phyloP scores from a whole-genome alignment of 1,139 yeast genomes.

The Saccharomyces uvarum region DNA sequence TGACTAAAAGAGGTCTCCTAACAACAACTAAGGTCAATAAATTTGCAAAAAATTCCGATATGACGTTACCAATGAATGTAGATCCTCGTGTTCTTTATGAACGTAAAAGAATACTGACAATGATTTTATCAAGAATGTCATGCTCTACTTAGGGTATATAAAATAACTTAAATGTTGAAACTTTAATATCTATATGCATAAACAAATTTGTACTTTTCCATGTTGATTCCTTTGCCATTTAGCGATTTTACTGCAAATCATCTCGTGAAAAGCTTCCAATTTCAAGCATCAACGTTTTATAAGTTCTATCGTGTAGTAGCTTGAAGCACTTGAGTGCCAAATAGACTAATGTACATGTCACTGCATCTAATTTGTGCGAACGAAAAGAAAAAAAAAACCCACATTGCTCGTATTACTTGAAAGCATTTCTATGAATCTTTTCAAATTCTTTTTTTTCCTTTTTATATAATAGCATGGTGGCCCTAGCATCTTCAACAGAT shows the following conservation, averaged over 20 bases:
- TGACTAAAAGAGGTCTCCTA: constrained; percentile 26
- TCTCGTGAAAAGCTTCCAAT: not conserved
- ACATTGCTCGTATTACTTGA: not conserved
- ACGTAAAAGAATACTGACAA: constrained; percentile 20
- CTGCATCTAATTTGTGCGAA: not conserved
- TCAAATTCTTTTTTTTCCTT: constrained; percentile 58
- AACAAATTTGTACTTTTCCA: not conserved
- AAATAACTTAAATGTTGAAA: not conserved
- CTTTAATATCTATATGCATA: not conserved
- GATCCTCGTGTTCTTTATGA: constrained; percentile 17
- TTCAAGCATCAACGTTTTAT: constrained; percentile 1
- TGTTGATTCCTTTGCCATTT: not conserved
- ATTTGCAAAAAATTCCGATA: constrained; percentile 12
- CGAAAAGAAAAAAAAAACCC: not conserved
- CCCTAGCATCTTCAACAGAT: constrained; percentile 85
- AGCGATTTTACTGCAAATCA: not conserved
- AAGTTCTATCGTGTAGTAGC: not conserved
- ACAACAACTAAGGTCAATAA: constrained; percentile 29
- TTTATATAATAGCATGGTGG: constrained; percentile 73
- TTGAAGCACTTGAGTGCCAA: not conserved
- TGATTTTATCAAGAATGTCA: constrained; percentile 19
- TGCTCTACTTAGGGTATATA: constrained; percentile 4
- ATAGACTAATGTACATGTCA: not conserved
- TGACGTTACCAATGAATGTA: constrained; percentile 10
- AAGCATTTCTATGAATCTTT: constrained; percentile 20